Evolutionary conservation across 306 rosid species (phyloP).

Genomic region (Carpinus fangiana): DNA sequence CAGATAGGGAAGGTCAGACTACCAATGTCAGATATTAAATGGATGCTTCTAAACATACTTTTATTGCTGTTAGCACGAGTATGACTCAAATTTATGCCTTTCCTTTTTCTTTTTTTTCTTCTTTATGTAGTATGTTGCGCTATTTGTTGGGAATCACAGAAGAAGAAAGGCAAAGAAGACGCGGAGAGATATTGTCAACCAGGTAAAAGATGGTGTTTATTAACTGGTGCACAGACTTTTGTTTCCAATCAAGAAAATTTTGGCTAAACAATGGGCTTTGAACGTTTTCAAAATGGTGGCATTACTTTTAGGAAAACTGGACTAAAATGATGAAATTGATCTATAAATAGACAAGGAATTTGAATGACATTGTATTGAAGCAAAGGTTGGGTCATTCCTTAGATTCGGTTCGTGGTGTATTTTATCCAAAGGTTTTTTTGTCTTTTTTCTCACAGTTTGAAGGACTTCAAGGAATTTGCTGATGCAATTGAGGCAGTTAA

Average conservation of each 20-base stretch:
- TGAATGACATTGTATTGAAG: not conserved
- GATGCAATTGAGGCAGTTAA: slow-evolving; percentile 71
- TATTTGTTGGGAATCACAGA: slow-evolving; percentile 84
- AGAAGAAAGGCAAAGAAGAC: slow-evolving; percentile 85
- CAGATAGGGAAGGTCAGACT: slow-evolving; percentile 3
- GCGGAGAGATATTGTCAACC: slow-evolving; percentile 88
- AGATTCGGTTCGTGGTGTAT: too few species aligned
- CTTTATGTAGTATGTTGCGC: slow-evolving; percentile 76
- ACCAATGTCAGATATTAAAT: not conserved
- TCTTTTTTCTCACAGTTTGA: slow-evolving; percentile 52
- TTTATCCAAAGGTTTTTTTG: not conserved
- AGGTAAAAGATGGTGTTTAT: slow-evolving; percentile 47
- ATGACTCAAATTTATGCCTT: not conserved
- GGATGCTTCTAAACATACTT: slow-evolving; percentile 9
- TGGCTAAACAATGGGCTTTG: not conserved
- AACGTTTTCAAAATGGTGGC: not conserved
- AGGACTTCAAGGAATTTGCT: slow-evolving; percentile 79
- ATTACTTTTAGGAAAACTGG: not conserved
- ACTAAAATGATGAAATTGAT: not conserved
- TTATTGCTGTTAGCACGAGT: slow-evolving; percentile 1
- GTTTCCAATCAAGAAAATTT: not conserved
- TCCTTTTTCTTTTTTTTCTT: slow-evolving; percentile 6
- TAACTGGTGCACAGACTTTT: slow-evolving; percentile 12
- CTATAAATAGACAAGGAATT: not conserved
- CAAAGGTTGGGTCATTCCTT: too few species aligned